Percentiles rank a stretch among this genome's conserved stretches.
phyloP scores from a whole-genome alignment of 495 filamentous ascomycete species.

The Penicillium silybi region DNA sequence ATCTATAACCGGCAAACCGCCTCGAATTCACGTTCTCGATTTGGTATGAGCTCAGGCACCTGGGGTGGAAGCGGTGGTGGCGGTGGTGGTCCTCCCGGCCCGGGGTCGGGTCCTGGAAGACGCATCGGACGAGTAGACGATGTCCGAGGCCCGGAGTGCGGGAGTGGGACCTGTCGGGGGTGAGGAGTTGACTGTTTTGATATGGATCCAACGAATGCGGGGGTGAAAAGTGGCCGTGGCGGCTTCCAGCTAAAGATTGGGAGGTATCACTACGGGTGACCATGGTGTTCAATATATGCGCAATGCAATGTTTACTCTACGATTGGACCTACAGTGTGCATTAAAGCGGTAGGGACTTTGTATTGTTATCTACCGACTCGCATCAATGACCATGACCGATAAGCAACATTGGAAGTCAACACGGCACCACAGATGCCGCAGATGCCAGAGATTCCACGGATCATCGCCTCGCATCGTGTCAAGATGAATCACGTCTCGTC shows the following conservation, averaged over 20 bases:
- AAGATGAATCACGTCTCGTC: conserved; percentile 21
- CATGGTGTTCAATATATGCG: neutral
- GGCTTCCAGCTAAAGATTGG: neutral
- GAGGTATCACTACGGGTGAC: neutral
- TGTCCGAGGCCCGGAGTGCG: conserved; percentile 39
- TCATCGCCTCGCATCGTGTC: conserved; percentile 7
- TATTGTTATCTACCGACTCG: neutral
- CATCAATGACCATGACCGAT: neutral
- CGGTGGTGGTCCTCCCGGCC: conserved; percentile 24
- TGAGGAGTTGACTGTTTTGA: neutral
- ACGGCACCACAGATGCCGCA: neutral
- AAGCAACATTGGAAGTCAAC: neutral
- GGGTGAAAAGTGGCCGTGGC: neutral
- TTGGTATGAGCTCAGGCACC: conserved; percentile 24
- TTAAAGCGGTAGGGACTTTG: neutral
- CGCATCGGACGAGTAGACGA: conserved; percentile 39
- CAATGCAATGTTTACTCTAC: neutral
- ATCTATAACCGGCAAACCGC: conserved; percentile 26
- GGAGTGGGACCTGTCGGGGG: conserved; percentile 7
- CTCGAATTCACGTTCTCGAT: conserved; percentile 18
- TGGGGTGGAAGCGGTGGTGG: conserved; percentile 30
- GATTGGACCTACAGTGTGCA: neutral
- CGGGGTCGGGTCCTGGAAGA: conserved; percentile 26
- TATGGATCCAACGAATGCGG: neutral
- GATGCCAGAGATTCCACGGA: neutral